phyloP scores from a whole-genome alignment of 345 rosid genomes.

The Carallia pectinifolia region DNA sequence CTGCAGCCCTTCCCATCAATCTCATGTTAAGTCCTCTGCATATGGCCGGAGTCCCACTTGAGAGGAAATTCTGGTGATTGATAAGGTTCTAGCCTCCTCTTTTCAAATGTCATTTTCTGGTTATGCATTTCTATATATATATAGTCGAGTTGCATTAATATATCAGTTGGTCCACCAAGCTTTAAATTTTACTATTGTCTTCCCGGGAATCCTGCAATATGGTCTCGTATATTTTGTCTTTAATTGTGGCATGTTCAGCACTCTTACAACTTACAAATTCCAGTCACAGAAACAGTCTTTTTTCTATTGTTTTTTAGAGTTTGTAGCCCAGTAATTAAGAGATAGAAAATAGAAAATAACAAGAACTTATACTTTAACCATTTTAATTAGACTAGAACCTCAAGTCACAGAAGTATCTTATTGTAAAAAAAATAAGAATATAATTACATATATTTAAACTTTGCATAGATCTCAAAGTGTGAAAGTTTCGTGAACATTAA shows the following conservation, averaged over 20 bases:
- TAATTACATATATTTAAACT: too few species aligned
- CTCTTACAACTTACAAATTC: too few species aligned
- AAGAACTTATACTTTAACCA: too few species aligned
- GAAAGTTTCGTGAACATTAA: too few species aligned
- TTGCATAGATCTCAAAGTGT: too few species aligned
- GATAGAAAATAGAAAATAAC: too few species aligned
- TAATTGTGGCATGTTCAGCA: background rate
- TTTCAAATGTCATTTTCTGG: background rate
- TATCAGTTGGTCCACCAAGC: background rate
- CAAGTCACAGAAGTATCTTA: too few species aligned
- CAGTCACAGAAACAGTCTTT: too few species aligned
- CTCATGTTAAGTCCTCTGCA: constrained; percentile 10
- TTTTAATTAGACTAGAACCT: too few species aligned
- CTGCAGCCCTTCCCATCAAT: background rate
- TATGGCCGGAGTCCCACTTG: constrained; percentile 1
- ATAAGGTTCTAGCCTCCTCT: background rate
- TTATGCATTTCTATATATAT: background rate
- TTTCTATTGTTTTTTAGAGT: too few species aligned
- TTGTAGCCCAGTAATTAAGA: too few species aligned
- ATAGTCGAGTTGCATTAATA: background rate
- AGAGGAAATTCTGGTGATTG: constrained; percentile 5
- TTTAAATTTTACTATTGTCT: background rate
- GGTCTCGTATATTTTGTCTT: background rate
- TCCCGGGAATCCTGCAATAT: background rate
- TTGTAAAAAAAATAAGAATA: too few species aligned